Base-by-base conservation (phyloP, 1,284 basidiomycete species). In the Cerrena zonata region DNA sequence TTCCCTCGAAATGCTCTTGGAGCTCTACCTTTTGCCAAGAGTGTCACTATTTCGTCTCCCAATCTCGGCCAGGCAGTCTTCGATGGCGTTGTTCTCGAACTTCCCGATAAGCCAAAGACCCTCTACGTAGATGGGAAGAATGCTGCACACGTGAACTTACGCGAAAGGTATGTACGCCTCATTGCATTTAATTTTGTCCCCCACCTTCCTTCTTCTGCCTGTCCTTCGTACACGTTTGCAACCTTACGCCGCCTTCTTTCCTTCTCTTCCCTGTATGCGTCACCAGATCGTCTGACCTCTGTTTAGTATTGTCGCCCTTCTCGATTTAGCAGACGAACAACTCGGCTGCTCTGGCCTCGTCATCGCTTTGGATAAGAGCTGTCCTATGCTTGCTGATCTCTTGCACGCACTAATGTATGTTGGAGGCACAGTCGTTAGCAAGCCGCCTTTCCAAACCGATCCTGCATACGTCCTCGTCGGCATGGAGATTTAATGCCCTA, bases 321-420 rank as follows among this genome's bases (percentile, higher is more conserved):
- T 91, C 55, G 88, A 91, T 61, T 74, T 91, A 24, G 88, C 89
- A 49, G 86, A 88, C 65, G 88, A 91, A 66, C 80, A 78, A 54
- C 73, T 91, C 36, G 76, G 77, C 61, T 90, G 88, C 64, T 78
- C 77, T 41, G 82, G 84, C n/a, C 76, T 91, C 39, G 76, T 90
- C 53, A 89, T 91, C 58, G 84, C 77, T 19, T 68, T 89, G 53
- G 82, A 86, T 63, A 79, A 80, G 58, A 72, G 75, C 1, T 79
- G 78, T 38, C 72, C 77, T 13, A 70, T 70, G 34, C 70, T 87
- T 47, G 76, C 79, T 56, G 75, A 80, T 57, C 68, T 89, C 48
- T 71, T 90, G 45, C 88, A 90, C 61, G 84, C 87, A 45, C 76
- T 90, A 54, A 86, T 90, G 85, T 91, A 90, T 67, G 84, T 89